phyloP scores from a whole-genome alignment of 345 rosid genomes.

The Brassica carinata region DNA sequence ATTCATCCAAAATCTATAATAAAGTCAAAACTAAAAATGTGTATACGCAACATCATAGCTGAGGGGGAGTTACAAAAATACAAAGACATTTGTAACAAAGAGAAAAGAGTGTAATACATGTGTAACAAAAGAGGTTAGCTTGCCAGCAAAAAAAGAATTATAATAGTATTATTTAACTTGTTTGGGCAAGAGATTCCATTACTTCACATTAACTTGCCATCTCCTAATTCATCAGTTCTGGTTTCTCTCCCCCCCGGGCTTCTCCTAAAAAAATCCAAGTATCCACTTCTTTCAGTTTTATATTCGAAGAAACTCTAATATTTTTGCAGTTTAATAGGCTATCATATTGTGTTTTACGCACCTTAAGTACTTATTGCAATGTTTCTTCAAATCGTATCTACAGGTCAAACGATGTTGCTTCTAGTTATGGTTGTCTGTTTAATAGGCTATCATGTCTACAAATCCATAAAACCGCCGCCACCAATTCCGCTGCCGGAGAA shows the following conservation, averaged over 20 bases:
- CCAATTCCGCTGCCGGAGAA: slow-evolving; percentile 69
- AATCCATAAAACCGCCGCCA: slow-evolving; percentile 57
- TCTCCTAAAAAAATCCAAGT: neutral
- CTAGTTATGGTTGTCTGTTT: slow-evolving; percentile 47
- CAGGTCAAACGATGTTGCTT: slow-evolving; percentile 37
- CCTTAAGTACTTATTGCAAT: neutral
- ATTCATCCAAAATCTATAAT: neutral
- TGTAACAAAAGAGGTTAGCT: neutral
- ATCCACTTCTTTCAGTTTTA: slow-evolving; percentile 1
- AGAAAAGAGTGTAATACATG: neutral
- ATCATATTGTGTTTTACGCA: neutral
- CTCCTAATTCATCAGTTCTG: slow-evolving; percentile 7
- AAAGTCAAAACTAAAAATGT: neutral
- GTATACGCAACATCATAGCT: neutral
- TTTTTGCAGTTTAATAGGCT: neutral
- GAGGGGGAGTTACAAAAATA: neutral
- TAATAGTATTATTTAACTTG: slow-evolving; percentile 1
- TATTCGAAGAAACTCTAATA: neutral
- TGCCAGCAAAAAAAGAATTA: neutral
- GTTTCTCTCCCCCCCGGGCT: neutral
- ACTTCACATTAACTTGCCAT: slow-evolving; percentile 6
- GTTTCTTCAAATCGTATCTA: neutral
- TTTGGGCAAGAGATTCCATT: neutral
- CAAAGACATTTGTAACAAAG: slow-evolving; percentile 12
- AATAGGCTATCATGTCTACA: slow-evolving; percentile 51